phyloP scores from a whole-genome alignment of 1,284 basidiomycete genomes.

The Mycena citricolor region DNA sequence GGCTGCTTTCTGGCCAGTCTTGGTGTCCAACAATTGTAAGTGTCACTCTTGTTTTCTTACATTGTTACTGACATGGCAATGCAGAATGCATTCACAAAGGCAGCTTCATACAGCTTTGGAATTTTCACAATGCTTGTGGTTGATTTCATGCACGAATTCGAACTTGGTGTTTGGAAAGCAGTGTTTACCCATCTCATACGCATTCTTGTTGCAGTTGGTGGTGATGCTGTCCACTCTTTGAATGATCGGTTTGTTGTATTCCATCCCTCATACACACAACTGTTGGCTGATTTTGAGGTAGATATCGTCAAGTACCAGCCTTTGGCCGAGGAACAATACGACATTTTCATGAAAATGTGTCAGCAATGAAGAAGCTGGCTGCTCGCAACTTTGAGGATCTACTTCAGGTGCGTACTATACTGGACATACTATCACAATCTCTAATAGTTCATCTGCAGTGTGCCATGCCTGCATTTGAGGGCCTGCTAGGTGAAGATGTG shows the following conservation, averaged over 20 bases:
- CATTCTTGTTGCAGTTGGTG: not conserved
- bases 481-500: constrained; percentile 31
- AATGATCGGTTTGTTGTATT: constrained; percentile 11
- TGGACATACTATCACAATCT: too few relatives aligned
- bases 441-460: constrained; percentile 33
- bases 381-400: constrained; percentile 15
- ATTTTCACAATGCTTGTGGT: constrained; percentile 5
- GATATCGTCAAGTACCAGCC: constrained; percentile 8
- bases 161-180: constrained; percentile 15
- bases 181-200: constrained; percentile 9
- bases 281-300: constrained; percentile 9
- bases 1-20: constrained; percentile 28
- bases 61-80: constrained; percentile 1
- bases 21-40: constrained; percentile 27
- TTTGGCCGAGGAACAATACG: constrained; percentile 18
- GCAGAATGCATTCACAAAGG: constrained; percentile 36
- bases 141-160: constrained; percentile 16
- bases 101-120: constrained; percentile 15
- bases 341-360: constrained; percentile 9
- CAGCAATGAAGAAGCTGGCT: constrained; percentile 20
- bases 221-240: constrained; percentile 6
- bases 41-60: not conserved
- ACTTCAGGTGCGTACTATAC: constrained; percentile 11
- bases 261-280: not conserved
- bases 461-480: constrained; percentile 34